Evolutionary conservation across 805 yeast genomes (phyloP).

Genomic region (Nakazawaea anatomiae): DNA sequence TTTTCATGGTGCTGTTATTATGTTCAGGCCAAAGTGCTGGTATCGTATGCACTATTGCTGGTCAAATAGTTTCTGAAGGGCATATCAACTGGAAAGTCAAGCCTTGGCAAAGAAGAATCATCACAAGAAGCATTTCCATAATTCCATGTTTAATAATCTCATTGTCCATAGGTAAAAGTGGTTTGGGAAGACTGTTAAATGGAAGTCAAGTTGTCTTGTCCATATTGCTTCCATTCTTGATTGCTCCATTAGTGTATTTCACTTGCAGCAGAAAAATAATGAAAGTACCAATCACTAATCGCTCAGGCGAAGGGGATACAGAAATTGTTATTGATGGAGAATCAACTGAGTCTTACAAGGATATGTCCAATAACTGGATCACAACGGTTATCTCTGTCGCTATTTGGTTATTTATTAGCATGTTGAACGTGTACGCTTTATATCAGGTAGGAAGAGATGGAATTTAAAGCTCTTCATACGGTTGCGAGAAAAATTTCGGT

Average conservation of each 20-base stretch:
- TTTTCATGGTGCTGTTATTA: constrained; percentile 75
- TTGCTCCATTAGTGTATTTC: constrained; percentile 76
- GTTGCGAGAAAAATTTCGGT: constrained; percentile 19
- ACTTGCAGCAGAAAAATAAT: constrained; percentile 63
- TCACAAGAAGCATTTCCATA: constrained; percentile 68
- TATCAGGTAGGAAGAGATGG: constrained; percentile 31
- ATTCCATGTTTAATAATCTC: constrained; percentile 70
- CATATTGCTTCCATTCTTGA: constrained; percentile 67
- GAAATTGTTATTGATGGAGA: constrained; percentile 1
- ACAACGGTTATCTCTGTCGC: constrained; percentile 39
- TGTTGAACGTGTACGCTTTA: constrained; percentile 59
- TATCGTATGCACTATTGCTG: constrained; percentile 83
- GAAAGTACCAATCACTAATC: constrained; percentile 32
- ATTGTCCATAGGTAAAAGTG: constrained; percentile 59
- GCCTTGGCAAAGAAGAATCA: constrained; percentile 77
- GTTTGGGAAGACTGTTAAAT: constrained; percentile 65
- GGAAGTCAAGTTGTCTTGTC: constrained; percentile 78
- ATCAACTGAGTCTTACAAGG: constrained; percentile 16
- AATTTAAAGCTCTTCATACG: constrained; percentile 16
- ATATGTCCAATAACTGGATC: constrained; percentile 60
- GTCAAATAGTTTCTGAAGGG: constrained; percentile 86
- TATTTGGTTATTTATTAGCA: constrained; percentile 64
- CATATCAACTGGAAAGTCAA: constrained; percentile 70
- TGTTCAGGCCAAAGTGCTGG: constrained; percentile 83
- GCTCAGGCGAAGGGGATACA: not conserved